Conservation (phyloP, 108 stramenopile species). For the Schizochytrium sp. region DNA sequence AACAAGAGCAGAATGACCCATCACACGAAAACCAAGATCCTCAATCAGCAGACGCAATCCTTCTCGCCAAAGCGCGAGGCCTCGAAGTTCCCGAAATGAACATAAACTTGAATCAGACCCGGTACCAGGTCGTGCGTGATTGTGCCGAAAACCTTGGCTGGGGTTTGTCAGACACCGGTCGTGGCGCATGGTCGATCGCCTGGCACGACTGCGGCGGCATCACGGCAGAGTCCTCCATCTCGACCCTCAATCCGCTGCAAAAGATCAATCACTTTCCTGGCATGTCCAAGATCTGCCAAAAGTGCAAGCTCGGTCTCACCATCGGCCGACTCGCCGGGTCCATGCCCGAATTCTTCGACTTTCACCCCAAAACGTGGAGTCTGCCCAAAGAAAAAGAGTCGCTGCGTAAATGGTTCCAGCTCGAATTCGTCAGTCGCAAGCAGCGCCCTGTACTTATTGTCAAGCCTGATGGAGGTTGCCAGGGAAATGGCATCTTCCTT, state of each 20-base stretch:
- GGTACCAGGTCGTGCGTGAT: conserved; percentile 2
- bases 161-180: not conserved
- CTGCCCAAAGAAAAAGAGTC: conserved; percentile 46
- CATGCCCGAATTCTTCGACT: conserved; percentile 62
- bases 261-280: conserved; percentile 72
- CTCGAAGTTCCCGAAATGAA: not conserved
- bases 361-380: conserved; percentile 65
- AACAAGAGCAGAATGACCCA: too few relatives aligned
- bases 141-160: not conserved
- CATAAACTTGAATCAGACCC: not conserved
- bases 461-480: conserved; percentile 55
- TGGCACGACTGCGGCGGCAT: conserved; percentile 5
- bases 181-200: not conserved
- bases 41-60: too few relatives aligned
- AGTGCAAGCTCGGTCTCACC: conserved; percentile 63
- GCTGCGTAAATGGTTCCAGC: conserved; percentile 40
- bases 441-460: conserved; percentile 58
- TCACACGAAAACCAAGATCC: too few relatives aligned
- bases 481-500: conserved; percentile 69
- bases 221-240: conserved; percentile 10
- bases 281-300: conserved; percentile 68
- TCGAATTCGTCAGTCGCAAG: conserved; percentile 47
- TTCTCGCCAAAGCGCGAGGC: not conserved
- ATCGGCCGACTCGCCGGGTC: conserved; percentile 56
- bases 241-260: not conserved